Evolutionary conservation across 805 yeast genomes (phyloP).

Genomic region (Ogataea zsoltii): DNA sequence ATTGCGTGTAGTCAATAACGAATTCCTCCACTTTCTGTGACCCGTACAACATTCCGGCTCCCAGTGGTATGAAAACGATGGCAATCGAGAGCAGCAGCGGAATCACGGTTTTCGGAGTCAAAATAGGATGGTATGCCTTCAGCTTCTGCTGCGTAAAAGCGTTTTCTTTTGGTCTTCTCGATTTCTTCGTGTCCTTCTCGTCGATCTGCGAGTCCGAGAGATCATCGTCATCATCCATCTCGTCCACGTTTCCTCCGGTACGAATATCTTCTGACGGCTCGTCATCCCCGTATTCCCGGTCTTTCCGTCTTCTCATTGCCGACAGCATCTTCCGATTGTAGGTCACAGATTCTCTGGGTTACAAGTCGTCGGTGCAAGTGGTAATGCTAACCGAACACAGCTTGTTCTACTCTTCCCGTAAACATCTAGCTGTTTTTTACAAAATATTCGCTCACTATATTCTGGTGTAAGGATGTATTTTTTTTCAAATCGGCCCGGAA

Average conservation of each 20-base stretch:
- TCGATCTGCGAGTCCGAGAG: slow-evolving; percentile 45
- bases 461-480: slow-evolving; percentile 4
- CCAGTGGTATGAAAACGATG: slow-evolving; percentile 85
- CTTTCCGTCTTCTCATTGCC: slow-evolving; percentile 18
- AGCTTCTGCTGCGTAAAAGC: slow-evolving; percentile 58
- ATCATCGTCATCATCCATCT: slow-evolving; percentile 39
- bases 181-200: slow-evolving; percentile 42
- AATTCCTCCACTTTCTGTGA: slow-evolving; percentile 75
- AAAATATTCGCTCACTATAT: not conserved
- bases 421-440: not conserved
- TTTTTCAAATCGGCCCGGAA: not conserved
- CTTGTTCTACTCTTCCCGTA: not conserved
- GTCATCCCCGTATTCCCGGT: slow-evolving; percentile 14
- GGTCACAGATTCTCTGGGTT: not conserved
- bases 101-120: slow-evolving; percentile 88
- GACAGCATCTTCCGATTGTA: slow-evolving; percentile 12
- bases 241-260: slow-evolving; percentile 9
- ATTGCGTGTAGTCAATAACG: slow-evolving; percentile 72
- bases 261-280: slow-evolving; percentile 9
- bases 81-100: slow-evolving; percentile 78
- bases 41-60: slow-evolving; percentile 80
- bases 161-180: slow-evolving; percentile 64
- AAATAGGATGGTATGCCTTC: slow-evolving; percentile 68
- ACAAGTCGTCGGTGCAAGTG: not conserved
- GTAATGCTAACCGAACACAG: not conserved